Base-by-base conservation (phyloP, 148 eudicot genomes). In the Bassia scoparia region DNA sequence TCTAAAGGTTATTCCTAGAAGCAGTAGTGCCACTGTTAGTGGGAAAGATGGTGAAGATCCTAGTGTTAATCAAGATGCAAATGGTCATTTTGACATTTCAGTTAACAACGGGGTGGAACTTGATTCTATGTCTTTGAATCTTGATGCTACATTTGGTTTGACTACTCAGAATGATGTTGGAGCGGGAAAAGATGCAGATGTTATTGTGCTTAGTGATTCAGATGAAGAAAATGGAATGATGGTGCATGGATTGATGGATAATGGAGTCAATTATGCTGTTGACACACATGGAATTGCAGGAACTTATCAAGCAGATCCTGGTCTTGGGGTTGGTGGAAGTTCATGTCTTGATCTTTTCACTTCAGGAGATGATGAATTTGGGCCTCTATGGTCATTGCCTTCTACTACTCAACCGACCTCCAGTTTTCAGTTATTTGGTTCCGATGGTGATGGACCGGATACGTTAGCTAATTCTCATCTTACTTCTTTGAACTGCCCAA, bases 171-270 rank as follows among this genome's bases (percentile, higher is more conserved):
- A 63, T 72, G 35, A 71, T 61, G 30, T 80, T 44, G 80, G 82
- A 72, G 64, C 85, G 49, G 76, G 76, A 33, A 79, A 71, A 49
- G 87, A 83, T 60, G 81, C 80, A 5, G 86, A 87, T 7, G 71
- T 90, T 50, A 85, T 90, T 69, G 86, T 90, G 77, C 90, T 90
- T 38, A 90, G 90, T 79, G 92, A 90, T 85, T 90, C 92, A 18
- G 96, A 90, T 73, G 96, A 88, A 76, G 92, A 90, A 61, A 82
- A 81, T 69, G 84, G 66, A 49, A 18, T 80, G 71, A 52, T 82
- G 65, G 61, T 75, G n/a, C 72, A 80, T 81, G 79, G 64, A 53
- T 52, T 64, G 53, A 65, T 72, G 56, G 82, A 76, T 61, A 77
- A 56, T 71, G 85, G 79, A 7, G 77, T 78, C 7, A 61, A 78